Evolutionary conservation across 2,329 filamentous ascomycete genomes (phyloP).

Genomic region (Didymella exigua): DNA sequence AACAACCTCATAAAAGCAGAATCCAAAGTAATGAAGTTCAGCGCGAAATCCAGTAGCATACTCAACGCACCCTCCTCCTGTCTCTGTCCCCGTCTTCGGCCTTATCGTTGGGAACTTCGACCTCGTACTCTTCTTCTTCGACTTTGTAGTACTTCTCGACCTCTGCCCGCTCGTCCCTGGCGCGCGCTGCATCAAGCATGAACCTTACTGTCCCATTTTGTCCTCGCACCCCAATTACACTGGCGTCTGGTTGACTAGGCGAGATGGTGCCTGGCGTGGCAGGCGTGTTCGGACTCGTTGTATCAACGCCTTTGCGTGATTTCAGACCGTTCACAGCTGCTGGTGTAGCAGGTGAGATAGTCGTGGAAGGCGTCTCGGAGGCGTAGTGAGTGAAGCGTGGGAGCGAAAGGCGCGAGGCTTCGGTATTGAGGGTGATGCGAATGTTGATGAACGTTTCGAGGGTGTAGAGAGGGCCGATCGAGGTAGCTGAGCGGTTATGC

Average conservation of each 20-base stretch:
- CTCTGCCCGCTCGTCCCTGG: conserved; percentile 70
- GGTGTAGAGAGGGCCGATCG: conserved; percentile 73
- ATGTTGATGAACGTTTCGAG: conserved; percentile 82
- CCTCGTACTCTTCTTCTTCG: conserved; percentile 79
- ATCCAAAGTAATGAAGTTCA: background rate
- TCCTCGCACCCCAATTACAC: conserved; percentile 48
- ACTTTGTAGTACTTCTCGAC: conserved; percentile 73
- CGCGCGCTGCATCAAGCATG: conserved; percentile 80
- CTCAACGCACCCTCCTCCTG: conserved; percentile 38
- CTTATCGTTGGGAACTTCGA: conserved; percentile 59
- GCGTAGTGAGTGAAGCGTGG: conserved; percentile 64
- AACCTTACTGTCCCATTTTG: conserved; percentile 82
- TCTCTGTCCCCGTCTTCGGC: conserved; percentile 29
- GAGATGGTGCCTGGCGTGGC: conserved; percentile 55
- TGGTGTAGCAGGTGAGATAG: conserved; percentile 10
- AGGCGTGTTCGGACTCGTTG: conserved; percentile 46
- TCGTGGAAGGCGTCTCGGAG: conserved; percentile 32
- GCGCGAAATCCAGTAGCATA: conserved; percentile 23
- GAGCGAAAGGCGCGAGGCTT: conserved; percentile 67
- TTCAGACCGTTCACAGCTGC: conserved; percentile 32
- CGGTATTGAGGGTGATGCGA: conserved; percentile 84
- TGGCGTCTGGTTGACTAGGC: conserved; percentile 45
- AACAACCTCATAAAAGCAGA: background rate
- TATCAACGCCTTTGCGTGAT: conserved; percentile 44
- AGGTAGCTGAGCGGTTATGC: conserved; percentile 76